phyloP scores from a whole-genome alignment of 331 rosid genomes.

The Rhamnella rubrinervis region DNA sequence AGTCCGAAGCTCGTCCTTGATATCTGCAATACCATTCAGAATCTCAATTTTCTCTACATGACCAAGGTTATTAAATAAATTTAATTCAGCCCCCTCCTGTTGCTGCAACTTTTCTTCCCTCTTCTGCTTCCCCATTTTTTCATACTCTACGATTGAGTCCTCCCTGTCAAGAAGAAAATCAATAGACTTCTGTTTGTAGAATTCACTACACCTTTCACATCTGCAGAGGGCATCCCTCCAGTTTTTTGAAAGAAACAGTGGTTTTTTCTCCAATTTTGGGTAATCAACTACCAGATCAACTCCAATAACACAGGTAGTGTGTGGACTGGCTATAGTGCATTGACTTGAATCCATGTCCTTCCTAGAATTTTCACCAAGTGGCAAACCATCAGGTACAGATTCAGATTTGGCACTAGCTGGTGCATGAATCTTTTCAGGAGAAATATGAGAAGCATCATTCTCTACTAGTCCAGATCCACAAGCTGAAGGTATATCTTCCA shows the following conservation, averaged over 20 bases:
- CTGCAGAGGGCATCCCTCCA: slow-evolving; percentile 87
- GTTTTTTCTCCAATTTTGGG: slow-evolving; percentile 43
- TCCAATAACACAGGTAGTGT: slow-evolving; percentile 52
- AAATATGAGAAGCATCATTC: slow-evolving; percentile 28
- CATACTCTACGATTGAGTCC: slow-evolving; percentile 82
- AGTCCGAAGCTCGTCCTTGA: slow-evolving; percentile 82
- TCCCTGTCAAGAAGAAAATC: slow-evolving; percentile 74
- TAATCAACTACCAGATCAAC: slow-evolving; percentile 35
- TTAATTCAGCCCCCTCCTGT: slow-evolving; percentile 75
- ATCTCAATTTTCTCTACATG: slow-evolving; percentile 91
- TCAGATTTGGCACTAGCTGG: slow-evolving; percentile 34
- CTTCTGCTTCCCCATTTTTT: slow-evolving; percentile 72
- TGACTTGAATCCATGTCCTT: slow-evolving; percentile 24
- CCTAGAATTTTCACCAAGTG: slow-evolving; percentile 38
- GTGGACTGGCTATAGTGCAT: slow-evolving; percentile 27
- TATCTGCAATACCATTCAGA: slow-evolving; percentile 87
- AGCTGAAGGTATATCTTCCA: slow-evolving; percentile 42
- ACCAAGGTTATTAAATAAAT: slow-evolving; percentile 61
- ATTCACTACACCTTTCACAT: slow-evolving; percentile 60
- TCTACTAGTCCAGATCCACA: slow-evolving; percentile 43
- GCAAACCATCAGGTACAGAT: slow-evolving; percentile 35
- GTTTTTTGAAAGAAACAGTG: slow-evolving; percentile 79
- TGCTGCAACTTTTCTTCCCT: slow-evolving; percentile 77
- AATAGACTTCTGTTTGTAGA: slow-evolving; percentile 56
- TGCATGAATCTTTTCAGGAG: slow-evolving; percentile 27